Percentiles rank a stretch among this genome's conserved stretches.
These are phyloP conservation scores for Stagonosporopsis rhizophila DNA, from an alignment of 2,329 filamentous ascomycete genomes.

Conservation along the genomic window DNA sequence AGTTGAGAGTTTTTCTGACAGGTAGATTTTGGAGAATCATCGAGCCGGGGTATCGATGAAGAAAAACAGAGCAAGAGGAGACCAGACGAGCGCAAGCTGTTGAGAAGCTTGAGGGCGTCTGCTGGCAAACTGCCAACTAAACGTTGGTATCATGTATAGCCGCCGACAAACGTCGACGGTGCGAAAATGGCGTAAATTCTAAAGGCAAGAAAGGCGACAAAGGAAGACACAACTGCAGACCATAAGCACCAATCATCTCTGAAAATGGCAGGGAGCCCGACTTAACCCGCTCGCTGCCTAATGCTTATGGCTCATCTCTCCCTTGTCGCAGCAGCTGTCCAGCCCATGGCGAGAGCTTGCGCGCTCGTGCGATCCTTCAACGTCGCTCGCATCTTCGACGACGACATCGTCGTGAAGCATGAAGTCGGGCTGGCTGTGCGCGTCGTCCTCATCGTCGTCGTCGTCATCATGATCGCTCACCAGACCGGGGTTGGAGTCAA, in stretches of 20 bases:
- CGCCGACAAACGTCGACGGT: constrained; percentile 16
- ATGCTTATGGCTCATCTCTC: constrained; percentile 46
- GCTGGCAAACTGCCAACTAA: constrained; percentile 16
- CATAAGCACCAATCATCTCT: constrained; percentile 36
- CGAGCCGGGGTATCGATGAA: constrained; percentile 19
- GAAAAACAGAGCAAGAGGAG: constrained; percentile 21
- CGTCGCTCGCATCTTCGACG: constrained; percentile 50
- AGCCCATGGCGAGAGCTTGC: constrained; percentile 42
- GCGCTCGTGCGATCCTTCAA: constrained; percentile 46
- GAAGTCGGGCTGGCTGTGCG: constrained; percentile 46
- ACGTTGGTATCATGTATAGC: constrained; percentile 18
- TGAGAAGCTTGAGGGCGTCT: constrained; percentile 5
- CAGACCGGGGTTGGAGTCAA: constrained; percentile 58
- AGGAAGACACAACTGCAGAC: constrained; percentile 10
- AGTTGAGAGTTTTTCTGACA: constrained; percentile 38
- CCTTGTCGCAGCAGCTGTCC: constrained; percentile 44
- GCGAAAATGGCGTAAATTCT: constrained; percentile 17
- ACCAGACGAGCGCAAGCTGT: constrained; percentile 12
- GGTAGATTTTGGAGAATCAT: constrained; percentile 28
- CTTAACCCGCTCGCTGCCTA: constrained; percentile 37
- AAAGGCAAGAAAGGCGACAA: constrained; percentile 17
- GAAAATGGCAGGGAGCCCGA: constrained; percentile 29
- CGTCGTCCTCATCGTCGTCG: constrained; percentile 52
- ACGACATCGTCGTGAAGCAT: constrained; percentile 48
- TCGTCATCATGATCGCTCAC: constrained; percentile 60